These are phyloP conservation scores for Lactifluus rugatus DNA, from an alignment of 768 basidiomycete species.

Conservation along the genomic window DNA sequence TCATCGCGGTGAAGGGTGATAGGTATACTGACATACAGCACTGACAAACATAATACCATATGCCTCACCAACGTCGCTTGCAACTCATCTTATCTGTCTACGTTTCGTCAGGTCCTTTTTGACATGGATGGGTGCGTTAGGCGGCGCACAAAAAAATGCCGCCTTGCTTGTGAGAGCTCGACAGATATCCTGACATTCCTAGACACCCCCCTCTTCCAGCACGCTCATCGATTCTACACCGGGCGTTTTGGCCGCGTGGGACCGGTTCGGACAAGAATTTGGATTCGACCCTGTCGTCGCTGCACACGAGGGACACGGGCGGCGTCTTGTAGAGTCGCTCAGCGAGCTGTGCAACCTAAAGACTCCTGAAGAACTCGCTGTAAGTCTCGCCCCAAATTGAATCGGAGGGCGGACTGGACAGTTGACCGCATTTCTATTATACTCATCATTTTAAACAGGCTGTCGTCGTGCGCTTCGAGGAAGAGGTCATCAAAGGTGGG, in stretches of 20 bases:
- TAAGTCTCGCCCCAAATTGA: slow-evolving; percentile 25
- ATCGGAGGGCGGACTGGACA: no score
- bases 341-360: slow-evolving; percentile 55
- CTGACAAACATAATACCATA: no score
- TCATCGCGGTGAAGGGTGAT: background rate
- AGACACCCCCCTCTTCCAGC: slow-evolving; percentile 27
- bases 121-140: slow-evolving; percentile 60
- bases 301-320: slow-evolving; percentile 61
- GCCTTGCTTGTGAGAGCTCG: background rate
- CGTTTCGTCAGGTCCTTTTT: slow-evolving; percentile 47
- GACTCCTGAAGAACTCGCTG: slow-evolving; percentile 48
- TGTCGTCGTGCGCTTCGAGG: slow-evolving; percentile 71
- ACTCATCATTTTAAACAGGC: slow-evolving; percentile 23
- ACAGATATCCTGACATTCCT: background rate
- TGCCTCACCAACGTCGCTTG: background rate
- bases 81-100: background rate
- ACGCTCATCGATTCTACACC: slow-evolving; percentile 78
- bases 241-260: slow-evolving; percentile 73
- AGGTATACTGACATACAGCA: background rate
- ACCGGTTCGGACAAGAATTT: slow-evolving; percentile 56
- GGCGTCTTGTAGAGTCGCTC: slow-evolving; percentile 66
- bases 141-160: no score
- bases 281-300: slow-evolving; percentile 36
- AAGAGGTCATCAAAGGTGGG: slow-evolving; percentile 56
- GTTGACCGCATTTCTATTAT: no score